A percentile compares a stretch with the other conserved stretches of the same genome.
Evolutionary conservation across 495 filamentous ascomycete species (phyloP).

Genomic region (Symbiotaphrina buchneri): DNA sequence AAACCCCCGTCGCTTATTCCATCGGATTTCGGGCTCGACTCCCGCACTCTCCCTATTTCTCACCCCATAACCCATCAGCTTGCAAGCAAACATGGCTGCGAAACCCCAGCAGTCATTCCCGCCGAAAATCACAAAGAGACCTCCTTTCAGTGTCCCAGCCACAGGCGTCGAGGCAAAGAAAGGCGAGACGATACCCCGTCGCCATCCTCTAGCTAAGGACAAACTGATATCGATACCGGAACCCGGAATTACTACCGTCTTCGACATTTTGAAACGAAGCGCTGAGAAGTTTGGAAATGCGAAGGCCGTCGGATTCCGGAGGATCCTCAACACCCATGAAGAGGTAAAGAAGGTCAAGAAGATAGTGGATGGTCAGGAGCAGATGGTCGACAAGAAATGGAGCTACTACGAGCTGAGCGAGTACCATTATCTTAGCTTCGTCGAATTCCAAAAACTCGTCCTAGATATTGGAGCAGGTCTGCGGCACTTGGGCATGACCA

Average conservation of each 20-base stretch:
- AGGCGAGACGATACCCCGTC: conserved; percentile 81
- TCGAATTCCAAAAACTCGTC: conserved; percentile 62
- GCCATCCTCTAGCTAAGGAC: conserved; percentile 48
- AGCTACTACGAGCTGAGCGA: conserved; percentile 80
- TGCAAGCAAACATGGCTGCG: conserved; percentile 12
- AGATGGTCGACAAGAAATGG: conserved; percentile 89
- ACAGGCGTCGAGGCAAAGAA: conserved; percentile 45
- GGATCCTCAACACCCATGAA: conserved; percentile 62
- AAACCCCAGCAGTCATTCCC: conserved; percentile 30
- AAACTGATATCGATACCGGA: conserved; percentile 41
- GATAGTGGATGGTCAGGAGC: conserved; percentile 71
- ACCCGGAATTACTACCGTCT: conserved; percentile 58
- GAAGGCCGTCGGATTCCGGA: conserved; percentile 62
- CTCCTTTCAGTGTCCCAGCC: conserved; percentile 61
- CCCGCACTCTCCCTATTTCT: too few species aligned
- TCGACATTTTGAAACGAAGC: conserved; percentile 61
- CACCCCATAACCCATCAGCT: conserved; percentile 7
- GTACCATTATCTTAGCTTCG: conserved; percentile 73
- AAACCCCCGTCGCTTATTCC: too few species aligned
- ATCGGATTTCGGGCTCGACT: too few species aligned
- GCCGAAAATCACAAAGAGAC: conserved; percentile 36
- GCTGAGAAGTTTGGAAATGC: conserved; percentile 72
- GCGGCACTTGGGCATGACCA: conserved; percentile 55
- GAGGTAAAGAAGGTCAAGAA: conserved; percentile 98
- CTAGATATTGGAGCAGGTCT: conserved; percentile 55